phyloP scores from a whole-genome alignment of 2,329 filamentous ascomycete species.

The Alternaria ventricosa region DNA sequence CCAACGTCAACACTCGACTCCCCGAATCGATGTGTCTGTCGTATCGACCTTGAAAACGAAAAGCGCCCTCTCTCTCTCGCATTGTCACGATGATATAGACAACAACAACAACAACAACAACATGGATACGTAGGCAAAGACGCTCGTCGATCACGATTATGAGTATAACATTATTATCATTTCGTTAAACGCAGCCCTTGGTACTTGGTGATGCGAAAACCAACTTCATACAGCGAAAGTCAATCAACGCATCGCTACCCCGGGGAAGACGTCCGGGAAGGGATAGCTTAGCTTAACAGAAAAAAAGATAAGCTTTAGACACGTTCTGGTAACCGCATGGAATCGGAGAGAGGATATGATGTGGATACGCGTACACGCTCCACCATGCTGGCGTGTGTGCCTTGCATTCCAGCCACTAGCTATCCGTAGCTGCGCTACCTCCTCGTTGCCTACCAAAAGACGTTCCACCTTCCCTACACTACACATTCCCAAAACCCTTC shows the following conservation, averaged over 20 bases:
- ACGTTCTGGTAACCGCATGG: too few species aligned
- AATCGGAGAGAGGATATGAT: too few species aligned
- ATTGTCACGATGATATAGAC: not conserved
- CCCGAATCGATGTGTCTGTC: not conserved
- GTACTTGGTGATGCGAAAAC: not conserved
- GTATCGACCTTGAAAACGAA: too few species aligned
- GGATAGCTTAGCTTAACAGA: too few species aligned
- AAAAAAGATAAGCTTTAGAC: too few species aligned
- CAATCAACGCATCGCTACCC: too few species aligned
- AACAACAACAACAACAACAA: not conserved
- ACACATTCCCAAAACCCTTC: constrained; percentile 78
- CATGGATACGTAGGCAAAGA: not conserved
- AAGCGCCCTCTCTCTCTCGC: not conserved
- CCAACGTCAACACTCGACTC: not conserved
- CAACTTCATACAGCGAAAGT: too few species aligned
- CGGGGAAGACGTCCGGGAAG: too few species aligned
- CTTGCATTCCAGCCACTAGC: not conserved
- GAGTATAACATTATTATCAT: not conserved
- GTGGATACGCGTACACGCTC: too few species aligned
- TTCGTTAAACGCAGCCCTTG: not conserved
- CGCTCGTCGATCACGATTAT: not conserved
- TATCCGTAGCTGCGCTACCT: not conserved
- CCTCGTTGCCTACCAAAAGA: too few species aligned
- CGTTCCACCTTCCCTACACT: too few species aligned
- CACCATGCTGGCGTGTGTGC: too few species aligned